Percentiles rank a stretch among this genome's conserved stretches.
Evolutionary conservation across 192 early-diverging fungal genomes (phyloP).

Genomic region (Spizellomyces punctatus): DNA sequence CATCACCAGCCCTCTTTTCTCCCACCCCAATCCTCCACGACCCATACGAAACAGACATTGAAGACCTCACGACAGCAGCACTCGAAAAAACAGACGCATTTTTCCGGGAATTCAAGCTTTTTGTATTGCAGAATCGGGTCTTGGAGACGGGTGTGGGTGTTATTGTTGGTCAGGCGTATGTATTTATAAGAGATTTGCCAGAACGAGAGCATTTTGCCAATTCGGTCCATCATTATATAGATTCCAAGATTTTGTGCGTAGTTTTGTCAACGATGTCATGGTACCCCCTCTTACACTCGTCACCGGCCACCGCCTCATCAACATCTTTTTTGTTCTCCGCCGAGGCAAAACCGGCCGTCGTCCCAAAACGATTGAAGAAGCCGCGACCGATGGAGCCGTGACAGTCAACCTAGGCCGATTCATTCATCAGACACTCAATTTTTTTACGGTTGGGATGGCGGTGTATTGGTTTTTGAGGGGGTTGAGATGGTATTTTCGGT

Average conservation of each 20-base stretch:
- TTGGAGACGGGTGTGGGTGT: conserved; percentile 21
- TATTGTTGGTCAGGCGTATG: conserved; percentile 5
- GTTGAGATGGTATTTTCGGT: too few species aligned
- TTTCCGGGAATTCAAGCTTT: background rate
- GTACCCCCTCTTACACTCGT: conserved; percentile 1
- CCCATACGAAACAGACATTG: too few species aligned
- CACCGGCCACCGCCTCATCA: conserved; percentile 2
- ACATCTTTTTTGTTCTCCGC: conserved; percentile 3
- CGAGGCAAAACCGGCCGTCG: background rate
- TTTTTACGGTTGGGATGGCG: conserved; percentile 12
- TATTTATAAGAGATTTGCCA: too few species aligned
- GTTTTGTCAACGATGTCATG: conserved; percentile 24
- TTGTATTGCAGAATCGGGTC: conserved; percentile 3
- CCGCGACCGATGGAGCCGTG: background rate
- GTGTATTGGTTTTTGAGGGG: conserved; percentile 13
- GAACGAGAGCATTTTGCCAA: too few species aligned
- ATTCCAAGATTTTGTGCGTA: conserved; percentile 16
- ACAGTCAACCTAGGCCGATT: conserved; percentile 20
- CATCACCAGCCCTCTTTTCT: too few species aligned
- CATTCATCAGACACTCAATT: conserved; percentile 16
- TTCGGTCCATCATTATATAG: too few species aligned
- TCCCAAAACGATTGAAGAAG: conserved; percentile 3
- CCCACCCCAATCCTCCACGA: too few species aligned
- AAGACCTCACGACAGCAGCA: too few species aligned
- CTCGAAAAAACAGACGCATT: too few species aligned